phyloP scores from a whole-genome alignment of 257 asterid species.

The Solanum lycopersicoides region DNA sequence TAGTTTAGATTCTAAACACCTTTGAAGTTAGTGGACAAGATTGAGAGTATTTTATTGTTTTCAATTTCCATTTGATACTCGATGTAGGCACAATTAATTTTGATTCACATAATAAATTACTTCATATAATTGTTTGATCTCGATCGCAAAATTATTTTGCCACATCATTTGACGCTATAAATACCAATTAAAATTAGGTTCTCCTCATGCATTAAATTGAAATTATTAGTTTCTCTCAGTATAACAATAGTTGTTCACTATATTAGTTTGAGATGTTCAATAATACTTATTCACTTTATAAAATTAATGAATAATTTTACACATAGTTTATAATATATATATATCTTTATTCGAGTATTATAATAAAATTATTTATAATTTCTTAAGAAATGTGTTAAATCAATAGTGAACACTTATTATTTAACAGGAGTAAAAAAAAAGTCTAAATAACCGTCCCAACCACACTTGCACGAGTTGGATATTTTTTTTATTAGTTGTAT shows the following conservation, averaged over 20 bases:
- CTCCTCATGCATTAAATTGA: background rate
- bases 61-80: too few species aligned
- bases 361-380: too few species aligned
- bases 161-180: background rate
- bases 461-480: background rate
- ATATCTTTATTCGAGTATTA: too few species aligned
- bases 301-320: too few species aligned
- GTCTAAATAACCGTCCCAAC: background rate
- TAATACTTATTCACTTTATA: too few species aligned
- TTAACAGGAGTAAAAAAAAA: background rate
- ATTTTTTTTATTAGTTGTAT: background rate
- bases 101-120: background rate
- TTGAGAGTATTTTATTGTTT: background rate
- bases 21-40: background rate
- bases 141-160: background rate
- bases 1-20: too few species aligned
- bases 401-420: too few species aligned
- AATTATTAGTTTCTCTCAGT: background rate
- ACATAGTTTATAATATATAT: too few species aligned
- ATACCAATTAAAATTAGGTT: background rate
- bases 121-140: background rate
- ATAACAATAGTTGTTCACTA: too few species aligned
- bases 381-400: accelerated
- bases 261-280: too few species aligned
- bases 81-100: too few species aligned